Base-by-base conservation (phyloP, 1,284 basidiomycete species). In the Cryptococcus floricola region DNA sequence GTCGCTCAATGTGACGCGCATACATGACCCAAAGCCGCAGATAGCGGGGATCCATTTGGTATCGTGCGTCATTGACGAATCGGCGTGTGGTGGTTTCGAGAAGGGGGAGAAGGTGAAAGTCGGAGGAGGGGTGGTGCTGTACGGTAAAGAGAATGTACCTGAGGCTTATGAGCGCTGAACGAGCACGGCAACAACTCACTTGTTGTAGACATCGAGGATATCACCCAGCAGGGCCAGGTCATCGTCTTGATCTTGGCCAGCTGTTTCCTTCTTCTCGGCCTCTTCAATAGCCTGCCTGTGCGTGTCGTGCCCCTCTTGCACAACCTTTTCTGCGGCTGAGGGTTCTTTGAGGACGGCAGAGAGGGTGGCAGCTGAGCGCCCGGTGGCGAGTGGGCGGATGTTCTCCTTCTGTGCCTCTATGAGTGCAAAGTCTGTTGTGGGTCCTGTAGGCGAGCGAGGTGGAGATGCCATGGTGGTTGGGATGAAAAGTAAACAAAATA, bases 1-100 rank as follows among this genome's bases (percentile, higher is more conserved):
- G 48, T 52, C 75, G 54, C 57, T 81, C 79, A 43, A 88, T 81
- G 61, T 85, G 82, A 48, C 83, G 82, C 2, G 89, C 85, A 71
- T 92, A 92, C 58, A 87, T 79, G 16, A 86, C 83, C 93, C 93
- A 96, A 34, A 95, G 77, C 73, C 88, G 89, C 48, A 97, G 81
- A 75, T 97, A 96, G 41, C 94, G 83, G 53, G 89, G 77, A 78
- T 98, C 94, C 60, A 87, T 85, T 67, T 85, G 85, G 77, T 95
- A 98, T 28, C 85, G 79, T 37, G 82, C 79, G 67, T 94, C 90
- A 27, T 84, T 82, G 58, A 87, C 84, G 73, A 97, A 95, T 51
- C 84, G 82, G 23, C 87, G 79, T 0, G 88, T 89, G 0, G 85
- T 84, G 61, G 86, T 83, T 64, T 92, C 88, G 13, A 94, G 80